Conservation (phyloP, 306 rosid species). For the Canavalia ensiformis region DNA sequence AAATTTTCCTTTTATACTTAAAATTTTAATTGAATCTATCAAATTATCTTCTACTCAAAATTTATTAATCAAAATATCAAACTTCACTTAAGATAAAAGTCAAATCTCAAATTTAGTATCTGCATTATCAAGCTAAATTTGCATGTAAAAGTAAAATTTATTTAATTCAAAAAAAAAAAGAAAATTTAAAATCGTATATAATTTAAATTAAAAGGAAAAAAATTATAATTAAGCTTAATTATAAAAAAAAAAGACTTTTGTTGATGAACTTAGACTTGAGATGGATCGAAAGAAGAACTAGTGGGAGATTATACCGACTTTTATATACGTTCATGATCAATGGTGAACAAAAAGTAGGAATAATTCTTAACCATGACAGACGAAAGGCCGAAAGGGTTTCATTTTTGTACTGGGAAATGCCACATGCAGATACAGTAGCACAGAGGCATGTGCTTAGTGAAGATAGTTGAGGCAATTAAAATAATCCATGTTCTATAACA, state of each 20-base stretch:
- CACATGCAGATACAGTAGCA: conserved; percentile 60
- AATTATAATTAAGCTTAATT: too few species aligned
- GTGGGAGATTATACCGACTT: conserved; percentile 33
- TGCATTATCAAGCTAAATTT: too few species aligned
- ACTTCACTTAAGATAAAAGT: too few species aligned
- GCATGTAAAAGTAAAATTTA: too few species aligned
- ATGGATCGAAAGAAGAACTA: not conserved
- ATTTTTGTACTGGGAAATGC: conserved; percentile 40
- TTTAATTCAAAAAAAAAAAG: too few species aligned
- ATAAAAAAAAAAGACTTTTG: not conserved
- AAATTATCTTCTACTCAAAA: too few species aligned
- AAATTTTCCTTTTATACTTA: too few species aligned
- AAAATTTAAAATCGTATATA: too few species aligned
- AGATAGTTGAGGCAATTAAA: conserved; percentile 46
- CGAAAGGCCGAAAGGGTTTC: conserved; percentile 47
- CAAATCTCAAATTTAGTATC: too few species aligned
- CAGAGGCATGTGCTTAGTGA: conserved; percentile 56
- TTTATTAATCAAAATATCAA: too few species aligned
- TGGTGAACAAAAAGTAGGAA: conserved; percentile 54
- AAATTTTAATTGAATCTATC: too few species aligned
- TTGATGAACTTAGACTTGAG: conserved; percentile 6
- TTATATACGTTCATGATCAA: conserved; percentile 21
- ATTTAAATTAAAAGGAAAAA: too few species aligned
- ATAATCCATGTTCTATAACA: conserved; percentile 28
- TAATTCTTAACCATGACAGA: conserved; percentile 51